These are phyloP conservation scores for Chalciporus pseudorubinellus DNA, from an alignment of 768 basidiomycete species.

Conservation along the genomic window DNA sequence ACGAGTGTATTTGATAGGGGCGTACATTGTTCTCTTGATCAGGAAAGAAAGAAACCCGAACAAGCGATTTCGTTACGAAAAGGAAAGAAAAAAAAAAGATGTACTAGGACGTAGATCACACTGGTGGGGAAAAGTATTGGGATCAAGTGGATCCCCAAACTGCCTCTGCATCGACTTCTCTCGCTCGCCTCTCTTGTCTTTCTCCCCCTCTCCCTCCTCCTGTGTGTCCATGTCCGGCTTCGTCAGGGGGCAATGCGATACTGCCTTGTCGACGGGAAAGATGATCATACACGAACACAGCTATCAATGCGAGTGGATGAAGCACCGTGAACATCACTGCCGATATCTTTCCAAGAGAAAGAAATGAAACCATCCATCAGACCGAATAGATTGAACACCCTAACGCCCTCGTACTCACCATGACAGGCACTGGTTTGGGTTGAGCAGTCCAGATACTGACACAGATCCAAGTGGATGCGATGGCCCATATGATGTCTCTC, in stretches of 20 bases:
- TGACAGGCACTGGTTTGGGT: slow-evolving; percentile 64
- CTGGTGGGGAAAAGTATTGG: not conserved
- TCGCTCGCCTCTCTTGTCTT: slow-evolving; percentile 18
- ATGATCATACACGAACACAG: slow-evolving; percentile 40
- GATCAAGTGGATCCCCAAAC: slow-evolving; percentile 34
- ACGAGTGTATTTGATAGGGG: no score
- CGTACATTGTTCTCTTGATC: no score
- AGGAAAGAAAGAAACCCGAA: no score
- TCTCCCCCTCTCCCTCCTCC: not conserved
- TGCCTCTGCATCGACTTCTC: slow-evolving; percentile 44
- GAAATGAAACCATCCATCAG: no score
- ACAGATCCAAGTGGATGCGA: slow-evolving; percentile 73
- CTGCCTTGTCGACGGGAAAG: slow-evolving; percentile 27
- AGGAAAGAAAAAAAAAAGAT: not conserved
- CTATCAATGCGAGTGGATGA: slow-evolving; percentile 59
- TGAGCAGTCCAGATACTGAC: slow-evolving; percentile 57
- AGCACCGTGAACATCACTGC: slow-evolving; percentile 62
- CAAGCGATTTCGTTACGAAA: not conserved
- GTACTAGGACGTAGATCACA: not conserved
- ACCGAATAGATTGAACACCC: no score
- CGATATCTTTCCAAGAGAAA: slow-evolving; percentile 43
- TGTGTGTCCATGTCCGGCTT: slow-evolving; percentile 17
- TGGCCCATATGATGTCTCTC: slow-evolving; percentile 71
- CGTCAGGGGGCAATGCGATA: slow-evolving; percentile 45
- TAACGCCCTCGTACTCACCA: slow-evolving; percentile 42